Base-by-base conservation (phyloP, 352 stramenopile genomes). In the Globisporangium perplexum region DNA sequence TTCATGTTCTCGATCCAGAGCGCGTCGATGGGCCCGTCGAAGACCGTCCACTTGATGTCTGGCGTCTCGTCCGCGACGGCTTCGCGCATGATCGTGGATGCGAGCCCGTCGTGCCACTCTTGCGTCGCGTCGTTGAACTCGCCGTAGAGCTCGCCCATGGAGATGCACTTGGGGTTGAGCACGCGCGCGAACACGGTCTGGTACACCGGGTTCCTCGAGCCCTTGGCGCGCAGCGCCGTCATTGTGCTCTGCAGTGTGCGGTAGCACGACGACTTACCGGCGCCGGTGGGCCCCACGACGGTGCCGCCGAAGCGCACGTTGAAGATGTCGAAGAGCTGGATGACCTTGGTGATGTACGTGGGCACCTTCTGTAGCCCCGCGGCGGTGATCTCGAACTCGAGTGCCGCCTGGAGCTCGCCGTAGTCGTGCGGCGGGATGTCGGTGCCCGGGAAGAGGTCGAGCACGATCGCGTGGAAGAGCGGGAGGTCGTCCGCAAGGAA, bases 1-100 rank as follows among this genome's bases (percentile, higher is more conserved):
- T 98, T 98, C 89, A 98, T 96, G 65, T 98, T 97, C 61, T 98
- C 92, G 41, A 98, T 98, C 92, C 92, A 98, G 8, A 97, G 66
- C n/a, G 92, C 87, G 62, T 98, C 92, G 50, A 98, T 96, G 11
- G 92, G 92, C 2, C 92, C 92, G 56, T 98, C 92, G 35, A 98
- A 98, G 6, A 98, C 83, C 0, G 85, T 97, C 92, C 92, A 98
- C 45, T 86, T 88, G 31, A 77, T 71, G 38, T 94, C 77, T 0
- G 62, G 57, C 0, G 59, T 71, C 41, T 87, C 77, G 35, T 93
- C 83, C 3, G 65, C 71, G 7, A 95, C 83, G 8, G 76, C 80
- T 52, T 88, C 77, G 18, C 87, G 68, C 75, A 85, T 90, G 33
- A 91, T 88, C 6, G 79, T 90, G 12, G 83, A 92, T 35, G 74